Percentiles rank a stretch among this genome's conserved stretches.
Evolutionary conservation across 257 asterid species (phyloP).

Genomic region (Jacaranda mimosifolia): DNA sequence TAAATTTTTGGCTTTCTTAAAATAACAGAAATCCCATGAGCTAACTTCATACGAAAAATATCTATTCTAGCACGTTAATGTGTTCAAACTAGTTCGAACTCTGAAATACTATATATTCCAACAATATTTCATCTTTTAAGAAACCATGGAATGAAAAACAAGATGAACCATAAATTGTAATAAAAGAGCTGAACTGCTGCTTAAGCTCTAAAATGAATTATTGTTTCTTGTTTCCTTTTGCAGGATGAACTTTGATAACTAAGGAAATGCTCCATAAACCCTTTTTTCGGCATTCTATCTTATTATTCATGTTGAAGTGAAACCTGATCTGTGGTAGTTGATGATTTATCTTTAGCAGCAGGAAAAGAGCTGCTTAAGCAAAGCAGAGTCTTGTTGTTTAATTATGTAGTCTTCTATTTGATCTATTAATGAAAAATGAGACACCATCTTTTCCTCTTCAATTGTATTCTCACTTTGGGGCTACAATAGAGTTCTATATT

Average conservation of each 20-base stretch:
- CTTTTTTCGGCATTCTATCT: neutral
- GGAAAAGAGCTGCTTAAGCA: too few species aligned
- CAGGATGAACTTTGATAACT: constrained; percentile 62
- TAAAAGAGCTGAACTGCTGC: too few species aligned
- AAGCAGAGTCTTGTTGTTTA: too few species aligned
- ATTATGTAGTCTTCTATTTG: neutral
- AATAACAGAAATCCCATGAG: neutral
- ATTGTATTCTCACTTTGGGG: neutral
- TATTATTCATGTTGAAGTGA: neutral
- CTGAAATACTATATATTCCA: too few species aligned
- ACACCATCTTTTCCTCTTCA: constrained; percentile 11
- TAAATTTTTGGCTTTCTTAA: neutral
- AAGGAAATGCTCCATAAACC: constrained; percentile 17
- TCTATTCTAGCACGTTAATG: neutral
- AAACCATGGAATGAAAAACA: too few species aligned
- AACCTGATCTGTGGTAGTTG: too few species aligned
- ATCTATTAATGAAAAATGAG: constrained; percentile 18
- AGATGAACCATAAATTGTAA: too few species aligned
- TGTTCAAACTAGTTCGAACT: neutral
- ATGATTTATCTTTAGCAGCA: too few species aligned
- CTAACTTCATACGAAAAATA: neutral
- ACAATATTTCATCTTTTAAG: too few species aligned
- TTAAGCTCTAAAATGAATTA: neutral
- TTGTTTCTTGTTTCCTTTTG: constrained; percentile 24
- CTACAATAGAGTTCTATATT: too few species aligned